These are phyloP conservation scores for Penicillium occitanis DNA, from an alignment of 2,329 filamentous ascomycete species.

Conservation along the genomic window DNA sequence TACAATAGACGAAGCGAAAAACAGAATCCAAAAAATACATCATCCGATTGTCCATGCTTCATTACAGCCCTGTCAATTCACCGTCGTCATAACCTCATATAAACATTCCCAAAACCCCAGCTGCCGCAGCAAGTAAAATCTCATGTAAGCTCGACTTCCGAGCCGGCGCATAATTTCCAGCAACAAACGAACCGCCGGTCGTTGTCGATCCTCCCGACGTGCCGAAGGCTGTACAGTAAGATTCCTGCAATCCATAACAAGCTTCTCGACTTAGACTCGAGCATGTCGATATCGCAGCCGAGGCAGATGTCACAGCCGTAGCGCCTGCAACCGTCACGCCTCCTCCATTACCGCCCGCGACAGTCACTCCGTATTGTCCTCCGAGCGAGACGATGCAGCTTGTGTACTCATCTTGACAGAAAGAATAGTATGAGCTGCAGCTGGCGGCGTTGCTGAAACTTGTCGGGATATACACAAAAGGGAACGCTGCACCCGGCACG, in stretches of 20 bases:
- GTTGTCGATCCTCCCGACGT: constrained; percentile 25
- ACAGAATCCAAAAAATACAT: not conserved
- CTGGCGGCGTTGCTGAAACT: constrained; percentile 52
- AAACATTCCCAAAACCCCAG: constrained; percentile 50
- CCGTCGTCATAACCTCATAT: constrained; percentile 30
- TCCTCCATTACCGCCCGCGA: constrained; percentile 48
- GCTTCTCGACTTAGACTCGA: constrained; percentile 48
- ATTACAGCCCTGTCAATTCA: not conserved
- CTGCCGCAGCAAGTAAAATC: constrained; percentile 41
- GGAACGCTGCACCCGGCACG: constrained; percentile 52
- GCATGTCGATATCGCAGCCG: constrained; percentile 45
- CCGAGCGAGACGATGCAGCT: constrained; percentile 48
- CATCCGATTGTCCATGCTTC: not conserved
- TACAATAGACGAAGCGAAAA: constrained; percentile 2
- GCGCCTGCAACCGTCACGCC: constrained; percentile 51
- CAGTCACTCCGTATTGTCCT: constrained; percentile 53
- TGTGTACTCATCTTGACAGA: constrained; percentile 51
- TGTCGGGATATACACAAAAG: constrained; percentile 55
- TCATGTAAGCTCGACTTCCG: constrained; percentile 44
- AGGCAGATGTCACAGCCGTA: constrained; percentile 43
- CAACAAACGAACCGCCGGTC: constrained; percentile 27
- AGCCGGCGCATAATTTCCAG: constrained; percentile 27
- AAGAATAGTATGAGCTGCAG: constrained; percentile 56
- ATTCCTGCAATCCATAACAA: constrained; percentile 51
- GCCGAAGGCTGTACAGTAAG: constrained; percentile 46